Base-by-base conservation (phyloP, 495 filamentous ascomycete genomes). In the Penicillium canariense region DNA sequence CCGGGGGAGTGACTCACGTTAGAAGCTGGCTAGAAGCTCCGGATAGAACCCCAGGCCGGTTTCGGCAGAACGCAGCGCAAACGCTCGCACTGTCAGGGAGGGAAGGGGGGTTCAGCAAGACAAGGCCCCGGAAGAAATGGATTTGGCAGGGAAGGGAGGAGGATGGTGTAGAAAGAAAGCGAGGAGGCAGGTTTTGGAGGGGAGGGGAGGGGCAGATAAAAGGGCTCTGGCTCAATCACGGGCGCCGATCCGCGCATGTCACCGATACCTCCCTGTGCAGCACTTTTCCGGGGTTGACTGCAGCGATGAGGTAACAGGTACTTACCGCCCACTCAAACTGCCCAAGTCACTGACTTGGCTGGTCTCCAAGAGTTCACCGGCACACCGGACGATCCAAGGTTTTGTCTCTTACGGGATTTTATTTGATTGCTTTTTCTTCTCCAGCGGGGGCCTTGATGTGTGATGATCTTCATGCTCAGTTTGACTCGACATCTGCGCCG, bases 281-380 rank as follows among this genome's bases (percentile, higher is more conserved):
- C 25, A 15, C 39, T 45, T 36, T 27, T 43, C 48, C 54, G 39
- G 54, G 54, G 54, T 46, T 63, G 60, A 63, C 60, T 58, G 22
- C 50, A 48, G 48, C 32, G 43, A 65, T 67, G 65, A 67, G 61
- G 65, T 67, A 67, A 67, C 61, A 32, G 5, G 52, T 18, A 26
- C 39, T 46, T 15, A 46, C 43, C 43, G 43, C 43, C 43, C 58
- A 57, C 60, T 30, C 18, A 39, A 39, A 20, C 50, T 31, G 12
- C 28, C 48, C 36, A 32, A 27, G 27, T 27, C 36, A 31, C 27
- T 35, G 17, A 48, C 25, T 31, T 48, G n/a, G 23, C 46, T n/a
- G 30, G 32, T 12, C 51, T 54, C 32, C 51, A 54, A 34, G 45
- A 28, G 44, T 56, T 44, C 45, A 55, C 52, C 58, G 51, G 50